Evolutionary conservation across 805 yeast species (phyloP), one percentile per base, ranked within the genome.

Genomic region (Lachancea sp.): DNA sequence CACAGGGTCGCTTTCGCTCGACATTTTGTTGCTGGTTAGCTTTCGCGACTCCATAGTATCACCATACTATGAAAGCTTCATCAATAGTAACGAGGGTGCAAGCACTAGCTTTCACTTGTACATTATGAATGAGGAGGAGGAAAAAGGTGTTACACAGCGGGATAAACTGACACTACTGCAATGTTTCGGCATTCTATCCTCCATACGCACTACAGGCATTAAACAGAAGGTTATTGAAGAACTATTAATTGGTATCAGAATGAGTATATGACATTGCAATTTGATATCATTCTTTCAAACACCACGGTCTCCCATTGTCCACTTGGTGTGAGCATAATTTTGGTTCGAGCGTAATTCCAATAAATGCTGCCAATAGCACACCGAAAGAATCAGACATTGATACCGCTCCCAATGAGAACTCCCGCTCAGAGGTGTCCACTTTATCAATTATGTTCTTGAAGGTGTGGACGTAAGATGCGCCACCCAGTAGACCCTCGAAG

Each of bases 401-500:
- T 1, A 85, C 91, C 3, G 90, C 77, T 2, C 95, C 95, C 69
- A 88, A 71, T 0, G 89, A 79, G 63, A 88, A 82, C 66, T 86
- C 90, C 49, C 91, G 69, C 56, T 83, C 75, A 12, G 68, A 49
- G 42, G 71, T 47, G 0, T 71, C 60, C 1, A 74, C 67, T 0
- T 75, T 67, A 48, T 87, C 95, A 31, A 83, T 74, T 1, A 90
- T 90, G 13, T 78, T 70, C 71, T 84, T 70, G 57, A 86, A 91
- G 0, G 97, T 90, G 59, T 91, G 90, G 43, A 88, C 93, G 60
- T 91, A 91, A 15, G 91, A 79, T 2, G 85, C 77, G 0, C 99
- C 98, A 1, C 98, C 99, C 10, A 91, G 70, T 17, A 93, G 71
- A 0, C 98, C 93, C 60, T 91, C 98, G 63, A 86, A 91, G 48